A percentile compares a stretch with the other conserved stretches of the same genome.
Conservation (phyloP, 257 asterid species). For the Ilex aquifolium region DNA sequence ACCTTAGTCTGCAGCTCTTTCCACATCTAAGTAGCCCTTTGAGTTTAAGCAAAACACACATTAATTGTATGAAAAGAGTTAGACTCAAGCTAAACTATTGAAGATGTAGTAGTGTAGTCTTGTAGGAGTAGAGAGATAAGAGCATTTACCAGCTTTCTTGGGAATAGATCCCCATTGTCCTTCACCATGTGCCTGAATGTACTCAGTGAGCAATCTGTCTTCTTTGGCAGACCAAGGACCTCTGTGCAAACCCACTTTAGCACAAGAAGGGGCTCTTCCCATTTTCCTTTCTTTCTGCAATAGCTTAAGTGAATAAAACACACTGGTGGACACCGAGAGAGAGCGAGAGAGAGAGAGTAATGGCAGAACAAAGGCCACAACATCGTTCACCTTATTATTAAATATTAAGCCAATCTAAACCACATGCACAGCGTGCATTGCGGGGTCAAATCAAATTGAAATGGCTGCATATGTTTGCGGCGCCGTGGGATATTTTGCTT, state of each 20-base stretch:
- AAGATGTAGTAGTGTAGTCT: neutral
- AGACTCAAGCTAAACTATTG: too few species aligned
- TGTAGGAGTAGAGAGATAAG: neutral
- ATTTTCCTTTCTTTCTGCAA: conserved; percentile 3
- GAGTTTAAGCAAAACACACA: neutral
- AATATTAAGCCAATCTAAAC: too few species aligned
- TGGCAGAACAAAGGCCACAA: too few species aligned
- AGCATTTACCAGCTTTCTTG: conserved; percentile 36
- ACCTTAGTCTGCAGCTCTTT: conserved; percentile 69
- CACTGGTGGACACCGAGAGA: too few species aligned
- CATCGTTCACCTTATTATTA: too few species aligned
- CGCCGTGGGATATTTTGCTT: too few species aligned
- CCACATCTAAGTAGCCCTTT: conserved; percentile 67
- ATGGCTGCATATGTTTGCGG: too few species aligned
- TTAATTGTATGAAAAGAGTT: too few species aligned
- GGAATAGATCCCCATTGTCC: conserved; percentile 60
- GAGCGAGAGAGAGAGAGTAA: too few species aligned
- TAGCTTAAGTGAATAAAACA: neutral
- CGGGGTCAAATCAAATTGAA: too few species aligned
- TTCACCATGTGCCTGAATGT: conserved; percentile 52
- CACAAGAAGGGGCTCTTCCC: conserved; percentile 60
- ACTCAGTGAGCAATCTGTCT: conserved; percentile 36
- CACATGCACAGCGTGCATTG: too few species aligned
- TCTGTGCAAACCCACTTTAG: conserved; percentile 41
- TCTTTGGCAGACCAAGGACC: conserved; percentile 57